These are phyloP conservation scores for Drechslerella stenobrocha DNA, from an alignment of 2,329 filamentous ascomycete genomes.

Conservation along the genomic window DNA sequence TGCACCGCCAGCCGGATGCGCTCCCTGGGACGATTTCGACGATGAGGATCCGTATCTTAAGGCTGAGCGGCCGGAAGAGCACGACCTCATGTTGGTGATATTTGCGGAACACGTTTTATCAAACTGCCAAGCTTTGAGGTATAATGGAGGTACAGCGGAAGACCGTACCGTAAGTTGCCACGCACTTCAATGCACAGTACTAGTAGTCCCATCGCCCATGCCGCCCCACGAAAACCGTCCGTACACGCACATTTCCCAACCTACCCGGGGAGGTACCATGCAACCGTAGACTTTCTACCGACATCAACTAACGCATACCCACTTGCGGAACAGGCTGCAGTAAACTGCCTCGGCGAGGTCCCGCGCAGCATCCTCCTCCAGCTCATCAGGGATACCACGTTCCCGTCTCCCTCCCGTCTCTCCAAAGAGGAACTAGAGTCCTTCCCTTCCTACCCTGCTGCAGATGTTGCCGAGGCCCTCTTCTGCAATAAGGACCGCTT, in stretches of 20 bases:
- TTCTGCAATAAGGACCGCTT: constrained; percentile 26
- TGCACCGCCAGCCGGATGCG: too few relatives aligned
- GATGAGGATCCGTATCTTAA: constrained; percentile 27
- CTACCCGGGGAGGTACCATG: neutral
- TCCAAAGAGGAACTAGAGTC: neutral
- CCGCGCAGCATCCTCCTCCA: constrained; percentile 13
- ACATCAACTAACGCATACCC: neutral
- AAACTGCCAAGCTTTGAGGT: constrained; percentile 5
- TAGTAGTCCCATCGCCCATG: too few relatives aligned
- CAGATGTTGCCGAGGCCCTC: constrained; percentile 26
- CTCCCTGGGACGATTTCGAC: constrained; percentile 18
- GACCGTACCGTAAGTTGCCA: constrained; percentile 14
- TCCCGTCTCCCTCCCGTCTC: constrained; percentile 12
- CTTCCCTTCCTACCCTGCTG: constrained; percentile 20
- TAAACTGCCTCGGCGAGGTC: neutral
- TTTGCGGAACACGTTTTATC: constrained; percentile 30
- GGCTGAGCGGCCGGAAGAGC: constrained; percentile 5
- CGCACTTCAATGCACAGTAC: too few relatives aligned
- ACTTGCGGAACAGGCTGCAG: neutral
- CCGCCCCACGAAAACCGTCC: too few relatives aligned
- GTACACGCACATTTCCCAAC: neutral
- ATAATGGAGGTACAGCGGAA: neutral
- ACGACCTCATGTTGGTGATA: constrained; percentile 13
- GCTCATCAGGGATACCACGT: constrained; percentile 2
- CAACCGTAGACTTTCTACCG: too few relatives aligned